Base-by-base conservation (phyloP, 2,329 filamentous ascomycete species). In the Penicillium concentricum region DNA sequence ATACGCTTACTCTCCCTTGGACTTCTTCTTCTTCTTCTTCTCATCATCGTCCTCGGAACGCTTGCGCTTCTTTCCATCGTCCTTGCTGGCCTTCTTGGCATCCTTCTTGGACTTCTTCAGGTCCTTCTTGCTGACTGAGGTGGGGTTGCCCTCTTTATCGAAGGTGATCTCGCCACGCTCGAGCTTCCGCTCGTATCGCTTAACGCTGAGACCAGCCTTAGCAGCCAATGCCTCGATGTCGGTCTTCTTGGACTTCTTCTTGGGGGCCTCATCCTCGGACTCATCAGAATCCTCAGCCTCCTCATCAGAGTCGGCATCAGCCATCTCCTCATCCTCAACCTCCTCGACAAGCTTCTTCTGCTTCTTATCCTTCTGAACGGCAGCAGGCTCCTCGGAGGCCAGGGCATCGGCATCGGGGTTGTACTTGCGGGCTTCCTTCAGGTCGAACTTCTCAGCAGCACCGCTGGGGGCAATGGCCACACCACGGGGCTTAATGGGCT, bases 391-490 rank as follows among this genome's bases (percentile, higher is more conserved):
- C 67, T 90, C 84, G 46, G 84, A 85, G 58, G 81, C 81, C 49
- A 97, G 79, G 61, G 92, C 93, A 76, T 99, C 94, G 52, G 91
- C 94, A 72, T 97, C 92, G 47, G 86, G 83, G 76, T 97, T 97
- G 83, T 99, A 99, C 77, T 93, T 94, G 72, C 91, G 85, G 12
- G 90, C 89, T 76, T 97, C 91, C 79, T 95, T 96, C 70, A 99
- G 82, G 62, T 92, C 90, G 60, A 76, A 79, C 78, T 96, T 96
- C 67, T 87, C 86, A 56, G 87, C 84, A 38, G 78, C 74, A 59
- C 89, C 89, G 67, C 89, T 88, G 53, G 90, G 90, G 28, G 83
- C 89, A 63, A 93, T 88, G 58, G 85, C 84, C 60, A 89, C 83
- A 63, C 89, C 89, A 75, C 89, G 87, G 62, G 90, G 85, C 66